Evolutionary conservation across 345 rosid species (phyloP), one percentile per base, ranked within the genome.

Genomic region (Psidium guajava): DNA sequence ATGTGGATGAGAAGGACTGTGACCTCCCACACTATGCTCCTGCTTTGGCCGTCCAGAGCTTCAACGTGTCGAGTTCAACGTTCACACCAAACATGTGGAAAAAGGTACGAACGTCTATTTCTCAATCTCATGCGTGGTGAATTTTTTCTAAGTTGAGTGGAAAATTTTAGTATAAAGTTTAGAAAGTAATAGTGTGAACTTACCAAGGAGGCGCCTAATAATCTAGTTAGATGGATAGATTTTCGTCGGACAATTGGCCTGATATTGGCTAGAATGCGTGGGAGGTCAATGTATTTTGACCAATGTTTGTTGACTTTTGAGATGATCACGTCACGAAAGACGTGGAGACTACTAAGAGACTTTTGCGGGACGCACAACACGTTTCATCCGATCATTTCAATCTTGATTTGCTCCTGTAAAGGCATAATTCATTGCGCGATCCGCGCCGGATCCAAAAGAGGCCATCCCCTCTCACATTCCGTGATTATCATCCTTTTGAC

Each of bases 31-130:
- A 90, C 3, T 92, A 91, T 86, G 87, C 59, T 61, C 83, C 88
- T 1, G 91, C 91, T 28, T 73, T 82, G 82, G 87, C 87, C 18
- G 86, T 97, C n/a, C 88, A 87, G 54, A 87, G 47, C 74, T 83
- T 95, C 85, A 88, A 90, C 49, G 91, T 95, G 64, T 90, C 93
- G 14, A 88, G 89, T 13, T 28, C 91, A 2, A 89, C 82, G 51
- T 89, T 92, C 91, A 80, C 86, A 22, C 91, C 94, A 3, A 85
- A 91, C 85, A 61, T 85, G 53, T 95, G 97, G 98, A 92, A 84
- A 86, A 87, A 83, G 98, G 99, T 97, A 57, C 87, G 91, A 50
- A 56, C 16, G 20, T 42, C 54, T 7, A 51, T 24, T 57, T 57
- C 73, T 16, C 80, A 69, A 18, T 69, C 47, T 20, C 47, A 69